Conservation (phyloP, 2,329 filamentous ascomycete genomes). For the Fusarium chlamydosporum region DNA sequence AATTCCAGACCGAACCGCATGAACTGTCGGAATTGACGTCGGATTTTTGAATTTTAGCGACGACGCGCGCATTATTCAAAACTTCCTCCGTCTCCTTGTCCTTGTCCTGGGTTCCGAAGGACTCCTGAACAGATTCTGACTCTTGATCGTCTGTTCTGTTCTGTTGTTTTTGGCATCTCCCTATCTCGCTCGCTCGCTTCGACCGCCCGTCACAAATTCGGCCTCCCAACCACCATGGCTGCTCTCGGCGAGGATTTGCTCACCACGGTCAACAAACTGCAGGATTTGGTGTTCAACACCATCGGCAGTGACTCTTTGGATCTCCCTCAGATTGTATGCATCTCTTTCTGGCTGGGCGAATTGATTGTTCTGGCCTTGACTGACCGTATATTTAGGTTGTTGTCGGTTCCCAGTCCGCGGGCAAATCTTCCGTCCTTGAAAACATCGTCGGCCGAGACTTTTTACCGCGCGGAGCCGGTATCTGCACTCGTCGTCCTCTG, state of each 20-base stretch:
- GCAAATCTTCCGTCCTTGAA: constrained; percentile 98
- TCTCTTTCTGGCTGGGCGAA: constrained; percentile 21
- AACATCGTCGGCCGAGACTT: constrained; percentile 99
- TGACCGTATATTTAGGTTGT: constrained; percentile 77
- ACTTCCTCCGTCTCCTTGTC: constrained; percentile 35
- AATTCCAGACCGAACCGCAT: constrained; percentile 45
- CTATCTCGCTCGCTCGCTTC: constrained; percentile 19
- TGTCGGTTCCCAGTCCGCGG: constrained; percentile 97
- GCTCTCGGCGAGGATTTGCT: constrained; percentile 96
- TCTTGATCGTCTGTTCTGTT: constrained; percentile 27
- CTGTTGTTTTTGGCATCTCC: constrained; percentile 34
- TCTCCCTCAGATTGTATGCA: constrained; percentile 93
- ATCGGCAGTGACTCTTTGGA: constrained; percentile 99
- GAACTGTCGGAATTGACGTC: constrained; percentile 50
- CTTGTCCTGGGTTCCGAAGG: constrained; percentile 35
- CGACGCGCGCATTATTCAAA: constrained; percentile 49
- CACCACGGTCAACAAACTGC: constrained; percentile 95
- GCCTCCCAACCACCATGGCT: constrained; percentile 74
- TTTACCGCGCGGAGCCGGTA: constrained; percentile 93
- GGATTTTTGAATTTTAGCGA: constrained; percentile 47
- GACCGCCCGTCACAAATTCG: constrained; percentile 31
- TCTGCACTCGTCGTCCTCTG: constrained; percentile 92
- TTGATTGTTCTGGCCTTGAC: constrained; percentile 29
- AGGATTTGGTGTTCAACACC: constrained; percentile 99
- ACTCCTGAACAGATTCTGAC: constrained; percentile 40